A percentile compares a stretch with the other conserved stretches of the same genome.
These are phyloP conservation scores for Lipomyces mesembrius DNA, from an alignment of 805 yeast species.

Conservation along the genomic window DNA sequence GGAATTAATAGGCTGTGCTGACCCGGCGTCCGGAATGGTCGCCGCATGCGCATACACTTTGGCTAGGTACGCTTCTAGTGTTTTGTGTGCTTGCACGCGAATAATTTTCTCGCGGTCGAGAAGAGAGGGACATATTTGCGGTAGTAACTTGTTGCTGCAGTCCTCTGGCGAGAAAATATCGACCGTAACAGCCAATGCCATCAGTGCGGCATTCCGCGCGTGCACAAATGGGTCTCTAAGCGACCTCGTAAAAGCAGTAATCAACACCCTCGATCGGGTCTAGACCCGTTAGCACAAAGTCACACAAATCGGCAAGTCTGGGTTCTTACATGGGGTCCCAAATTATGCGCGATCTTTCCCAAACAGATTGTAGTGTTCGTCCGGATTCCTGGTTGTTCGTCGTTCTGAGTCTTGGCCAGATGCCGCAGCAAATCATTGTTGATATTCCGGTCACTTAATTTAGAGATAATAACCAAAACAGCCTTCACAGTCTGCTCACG, in stretches of 20 bases:
- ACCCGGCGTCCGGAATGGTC: constrained; percentile 30
- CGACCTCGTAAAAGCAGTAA: constrained; percentile 85
- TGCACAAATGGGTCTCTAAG: constrained; percentile 78
- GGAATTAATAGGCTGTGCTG: constrained; percentile 27
- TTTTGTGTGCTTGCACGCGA: constrained; percentile 68
- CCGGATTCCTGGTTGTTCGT: constrained; percentile 73
- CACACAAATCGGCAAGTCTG: constrained; percentile 40
- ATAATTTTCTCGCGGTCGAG: constrained; percentile 75
- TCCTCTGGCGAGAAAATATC: constrained; percentile 73
- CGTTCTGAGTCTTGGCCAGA: constrained; percentile 81
- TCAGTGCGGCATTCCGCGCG: constrained; percentile 73
- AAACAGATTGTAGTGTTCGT: constrained; percentile 75
- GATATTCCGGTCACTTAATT: constrained; percentile 65
- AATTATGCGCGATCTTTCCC: constrained; percentile 63
- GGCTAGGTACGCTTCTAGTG: constrained; percentile 64
- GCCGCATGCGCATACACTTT: constrained; percentile 56
- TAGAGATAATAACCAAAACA: constrained; percentile 46
- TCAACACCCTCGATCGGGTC: constrained; percentile 69
- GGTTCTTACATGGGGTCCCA: constrained; percentile 51
- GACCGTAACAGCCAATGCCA: constrained; percentile 68
- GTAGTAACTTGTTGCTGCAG: constrained; percentile 77
- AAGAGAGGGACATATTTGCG: constrained; percentile 82
- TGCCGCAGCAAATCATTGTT: constrained; percentile 83
- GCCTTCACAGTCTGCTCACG: constrained; percentile 80
- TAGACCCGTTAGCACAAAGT: constrained; percentile 36